Base-by-base conservation (phyloP, 208 protist genomes). In the Trypanosomatidae sp. region DNA sequence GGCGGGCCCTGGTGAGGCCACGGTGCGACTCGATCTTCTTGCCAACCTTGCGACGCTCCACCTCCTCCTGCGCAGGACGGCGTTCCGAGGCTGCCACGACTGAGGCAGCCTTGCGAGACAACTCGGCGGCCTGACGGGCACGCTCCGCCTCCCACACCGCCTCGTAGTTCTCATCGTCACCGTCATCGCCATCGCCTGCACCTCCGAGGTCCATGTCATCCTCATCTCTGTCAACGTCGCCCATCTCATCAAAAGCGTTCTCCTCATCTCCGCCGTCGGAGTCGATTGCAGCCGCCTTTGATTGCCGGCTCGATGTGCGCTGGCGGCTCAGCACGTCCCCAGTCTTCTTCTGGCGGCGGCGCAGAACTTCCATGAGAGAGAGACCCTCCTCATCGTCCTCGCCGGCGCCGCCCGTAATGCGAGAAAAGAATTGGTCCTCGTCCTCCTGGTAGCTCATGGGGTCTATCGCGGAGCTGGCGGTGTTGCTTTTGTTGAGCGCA, bases 371-470 rank as follows among this genome's bases (percentile, higher is more conserved):
- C 80, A 94, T 93, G 36, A 95, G 84, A 6, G 93, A 92, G 25
- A 95, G 81, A 39, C 88, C 89, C 64, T 82, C 76, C 64, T 86
- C 77, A 13, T 71, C 56, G 50, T 82, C 76, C 46, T 73, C 79
- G 28, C 52, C 47, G 52, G 25, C 62, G 58, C 66, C 79, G 47
- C 70, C 84, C n/a, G 85, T 66, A n/a, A 97, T 69, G 69, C 88
- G 89, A n/a, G 86, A 75, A 71, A 97, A 95, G 82, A 93, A 97
- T 81, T 97, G 93, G 64, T 97, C 93, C 64, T 94, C 93, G 69
- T 95, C 91, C 83, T 97, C 91, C 44, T 87, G 86, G 80, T 97
- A 97, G 53, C 83, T 84, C 25, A 94, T 76, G 12, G 91, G 88
- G 17, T 88, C 84, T 43, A 91, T 81, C 8, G 79, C 59, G 7